phyloP scores from a whole-genome alignment of 352 stramenopile genomes.

The Hyaloperonospora brassicae region DNA sequence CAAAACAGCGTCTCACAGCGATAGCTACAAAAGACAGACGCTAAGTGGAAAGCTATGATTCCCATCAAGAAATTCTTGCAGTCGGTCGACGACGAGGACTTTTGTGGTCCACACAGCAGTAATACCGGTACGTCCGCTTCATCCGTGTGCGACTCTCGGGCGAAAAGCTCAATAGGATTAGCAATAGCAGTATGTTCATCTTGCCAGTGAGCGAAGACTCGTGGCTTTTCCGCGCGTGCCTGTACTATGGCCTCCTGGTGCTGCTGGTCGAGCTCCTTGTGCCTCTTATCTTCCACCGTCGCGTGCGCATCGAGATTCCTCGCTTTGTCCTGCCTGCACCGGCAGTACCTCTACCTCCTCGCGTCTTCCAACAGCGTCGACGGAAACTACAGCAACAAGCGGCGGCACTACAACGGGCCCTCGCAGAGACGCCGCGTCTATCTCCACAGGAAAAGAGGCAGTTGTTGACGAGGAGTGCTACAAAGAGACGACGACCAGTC shows the following conservation, averaged over 20 bases:
- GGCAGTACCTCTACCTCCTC: slow-evolving; percentile 24
- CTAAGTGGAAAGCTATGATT: no score
- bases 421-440: slow-evolving; percentile 17
- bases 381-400: slow-evolving; percentile 32
- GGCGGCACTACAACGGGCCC: slow-evolving; percentile 26
- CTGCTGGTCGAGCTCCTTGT: slow-evolving; percentile 43
- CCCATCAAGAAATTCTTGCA: no score
- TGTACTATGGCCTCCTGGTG: slow-evolving; percentile 48
- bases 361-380: slow-evolving; percentile 37
- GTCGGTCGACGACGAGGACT: no score
- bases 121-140: not conserved
- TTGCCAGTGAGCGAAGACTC: slow-evolving; percentile 47
- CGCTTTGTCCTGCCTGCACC: slow-evolving; percentile 16
- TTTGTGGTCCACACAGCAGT: not conserved
- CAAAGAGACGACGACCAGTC: slow-evolving; percentile 1
- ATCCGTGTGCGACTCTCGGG: no score
- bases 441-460: slow-evolving; percentile 16
- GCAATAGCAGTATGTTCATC: slow-evolving; percentile 27
- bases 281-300: slow-evolving; percentile 45
- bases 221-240: slow-evolving; percentile 41
- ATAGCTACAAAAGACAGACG: no score
- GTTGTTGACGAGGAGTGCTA: not conserved
- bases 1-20: not conserved
- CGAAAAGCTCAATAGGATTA: no score
- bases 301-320: slow-evolving; percentile 41